These are phyloP conservation scores for Sedum album DNA, from an alignment of 164 flowering plant species.

Conservation along the genomic window DNA sequence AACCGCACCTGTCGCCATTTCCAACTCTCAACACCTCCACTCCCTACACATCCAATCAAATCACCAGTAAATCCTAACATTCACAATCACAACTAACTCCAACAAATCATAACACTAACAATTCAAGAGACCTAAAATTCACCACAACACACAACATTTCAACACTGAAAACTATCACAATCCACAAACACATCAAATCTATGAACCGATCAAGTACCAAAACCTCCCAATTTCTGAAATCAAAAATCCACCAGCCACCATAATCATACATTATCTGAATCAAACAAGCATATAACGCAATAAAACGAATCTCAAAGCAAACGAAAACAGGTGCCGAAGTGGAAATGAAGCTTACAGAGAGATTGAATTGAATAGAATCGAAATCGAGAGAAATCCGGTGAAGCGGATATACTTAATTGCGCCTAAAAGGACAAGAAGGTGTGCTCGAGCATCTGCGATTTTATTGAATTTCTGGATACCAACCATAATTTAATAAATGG, in stretches of 20 bases:
- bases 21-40: not conserved
- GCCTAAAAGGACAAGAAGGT: not conserved
- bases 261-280: not conserved
- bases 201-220: not conserved
- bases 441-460: not conserved
- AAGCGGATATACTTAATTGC: not conserved
- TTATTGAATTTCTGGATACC: not conserved
- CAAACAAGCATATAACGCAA: not conserved
- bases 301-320: not conserved
- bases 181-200: not conserved
- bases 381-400: not conserved
- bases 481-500: not conserved
- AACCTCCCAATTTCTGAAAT: not conserved
- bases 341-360: not conserved
- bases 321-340: not conserved
- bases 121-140: not conserved
- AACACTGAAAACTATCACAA: not conserved
- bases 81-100: not conserved
- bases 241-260: not conserved
- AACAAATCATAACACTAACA: not conserved
- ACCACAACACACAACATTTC: not conserved
- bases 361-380: not conserved
- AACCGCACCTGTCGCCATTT: constrained; percentile 70
- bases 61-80: not conserved
- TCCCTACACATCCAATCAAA: not conserved